Evolutionary conservation across 2,329 filamentous ascomycete genomes (phyloP).

Genomic region (Sporothrix schenckii): DNA sequence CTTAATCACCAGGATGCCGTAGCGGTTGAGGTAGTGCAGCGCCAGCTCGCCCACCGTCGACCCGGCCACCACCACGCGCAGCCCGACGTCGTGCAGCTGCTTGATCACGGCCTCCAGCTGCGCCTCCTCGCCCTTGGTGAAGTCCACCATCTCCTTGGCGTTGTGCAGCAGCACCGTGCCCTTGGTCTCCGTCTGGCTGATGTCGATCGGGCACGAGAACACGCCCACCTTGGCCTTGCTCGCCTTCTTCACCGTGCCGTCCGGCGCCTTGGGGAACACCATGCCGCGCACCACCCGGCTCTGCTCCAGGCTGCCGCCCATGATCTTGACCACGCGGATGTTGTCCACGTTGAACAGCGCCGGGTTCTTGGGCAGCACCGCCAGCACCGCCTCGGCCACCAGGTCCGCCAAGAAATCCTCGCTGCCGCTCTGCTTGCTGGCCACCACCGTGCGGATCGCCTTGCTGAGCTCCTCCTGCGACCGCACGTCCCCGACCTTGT

Average conservation of each 20-base stretch:
- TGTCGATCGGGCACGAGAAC: conserved; percentile 94
- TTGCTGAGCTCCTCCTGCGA: conserved; percentile 86
- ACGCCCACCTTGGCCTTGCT: conserved; percentile 93
- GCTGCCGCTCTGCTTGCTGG: conserved; percentile 92
- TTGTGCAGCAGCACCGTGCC: conserved; percentile 96
- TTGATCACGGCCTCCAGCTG: conserved; percentile 92
- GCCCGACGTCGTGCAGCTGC: conserved; percentile 89
- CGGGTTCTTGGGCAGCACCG: conserved; percentile 93
- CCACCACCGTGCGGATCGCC: conserved; percentile 91
- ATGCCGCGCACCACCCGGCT: conserved; percentile 95
- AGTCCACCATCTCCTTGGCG: conserved; percentile 97
- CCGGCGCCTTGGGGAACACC: conserved; percentile 96
- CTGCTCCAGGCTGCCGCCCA: conserved; percentile 94
- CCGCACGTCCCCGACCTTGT: conserved; percentile 83
- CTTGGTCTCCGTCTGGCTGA: conserved; percentile 96
- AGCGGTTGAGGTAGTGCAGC: conserved; percentile 96
- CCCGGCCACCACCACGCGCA: conserved; percentile 89
- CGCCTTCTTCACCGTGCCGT: conserved; percentile 88
- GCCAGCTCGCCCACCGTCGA: conserved; percentile 94
- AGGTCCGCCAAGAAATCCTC: conserved; percentile 86
- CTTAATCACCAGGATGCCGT: conserved; percentile 93
- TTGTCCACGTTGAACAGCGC: conserved; percentile 98
- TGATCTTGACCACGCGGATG: conserved; percentile 98
- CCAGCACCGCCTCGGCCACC: conserved; percentile 81
- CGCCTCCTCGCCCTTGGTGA: conserved; percentile 92